A percentile compares a stretch with the other conserved stretches of the same genome.
Evolutionary conservation across 148 eudicot genomes (phyloP).

Genomic region (Arctostaphylos glauca): DNA sequence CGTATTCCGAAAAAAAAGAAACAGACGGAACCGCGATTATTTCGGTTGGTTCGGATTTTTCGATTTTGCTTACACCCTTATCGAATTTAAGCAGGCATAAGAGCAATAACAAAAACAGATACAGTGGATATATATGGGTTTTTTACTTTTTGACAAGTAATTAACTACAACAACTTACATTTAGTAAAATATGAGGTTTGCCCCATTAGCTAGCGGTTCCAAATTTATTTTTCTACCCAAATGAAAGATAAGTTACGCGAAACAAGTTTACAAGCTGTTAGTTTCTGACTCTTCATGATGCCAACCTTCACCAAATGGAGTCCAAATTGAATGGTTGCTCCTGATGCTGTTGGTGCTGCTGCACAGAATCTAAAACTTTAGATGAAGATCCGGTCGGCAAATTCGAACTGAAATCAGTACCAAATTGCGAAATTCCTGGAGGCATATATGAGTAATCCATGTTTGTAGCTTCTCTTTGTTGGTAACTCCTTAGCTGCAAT

Average conservation of each 20-base stretch:
- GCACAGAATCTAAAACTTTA: conserved; percentile 32
- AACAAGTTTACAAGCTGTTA: conserved; percentile 11
- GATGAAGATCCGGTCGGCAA: conserved; percentile 36
- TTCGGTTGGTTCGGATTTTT: no score
- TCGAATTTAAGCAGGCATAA: neutral
- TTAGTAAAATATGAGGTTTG: neutral
- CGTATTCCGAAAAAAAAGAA: no score
- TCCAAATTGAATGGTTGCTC: conserved; percentile 77
- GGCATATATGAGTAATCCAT: conserved; percentile 35
- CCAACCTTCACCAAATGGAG: conserved; percentile 61
- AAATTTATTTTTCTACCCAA: neutral
- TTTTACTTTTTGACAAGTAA: neutral
- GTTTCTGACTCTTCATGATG: neutral
- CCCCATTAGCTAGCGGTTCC: neutral
- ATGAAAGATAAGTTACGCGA: neutral
- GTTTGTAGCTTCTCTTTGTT: conserved; percentile 36
- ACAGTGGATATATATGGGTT: neutral
- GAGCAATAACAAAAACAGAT: neutral
- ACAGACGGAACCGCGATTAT: no score
- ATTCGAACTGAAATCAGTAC: conserved; percentile 28
- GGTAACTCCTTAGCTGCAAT: conserved; percentile 50
- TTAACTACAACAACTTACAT: conserved; percentile 3
- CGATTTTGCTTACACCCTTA: no score
- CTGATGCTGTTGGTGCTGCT: conserved; percentile 29
- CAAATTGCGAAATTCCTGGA: conserved; percentile 36